Base-by-base conservation (phyloP, 805 yeast genomes). In the Candida berthetii region DNA sequence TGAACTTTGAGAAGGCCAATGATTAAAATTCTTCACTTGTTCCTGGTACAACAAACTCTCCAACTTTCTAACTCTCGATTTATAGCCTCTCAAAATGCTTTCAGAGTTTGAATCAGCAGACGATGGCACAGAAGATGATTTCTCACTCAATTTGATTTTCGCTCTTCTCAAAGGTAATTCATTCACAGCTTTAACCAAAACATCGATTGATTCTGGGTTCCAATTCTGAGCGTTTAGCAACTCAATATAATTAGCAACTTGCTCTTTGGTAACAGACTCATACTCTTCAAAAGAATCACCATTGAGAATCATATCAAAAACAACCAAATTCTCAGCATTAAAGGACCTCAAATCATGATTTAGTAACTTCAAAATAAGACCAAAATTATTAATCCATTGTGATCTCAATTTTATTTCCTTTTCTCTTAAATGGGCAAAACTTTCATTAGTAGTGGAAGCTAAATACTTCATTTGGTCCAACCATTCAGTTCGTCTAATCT, bases 21-120 rank as follows among this genome's bases (percentile, higher is more conserved):
- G 62, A 27, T 69, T 69, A 31, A 78, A 65, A 39, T 78, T 74
- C 36, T 72, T 72, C 53, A 72, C 78, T 48, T 77, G 86, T 41
- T 79, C 83, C 47, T 85, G 87, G 55, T 88, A 93, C 14, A 89
- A 62, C 31, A 88, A 61, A 41, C 77, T 82, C 50, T 89, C 96
- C 40, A 91, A 69, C 49, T 84, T 84, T 46, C 76, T 78, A 33
- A 91, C 85, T 40, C 96, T 66, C 10, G 76, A 61, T 56, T 82
- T 82, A 48, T 88, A 82, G 0, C 85, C 86, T 47, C 71, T 71
- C 10, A 83, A 64, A 11, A 73, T 53, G 35, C 71, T 78, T 3
- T 62, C 37, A 1, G 47, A 31, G 3, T 40, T 37, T 3, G 16
- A 14, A 6, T 43, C 41, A 22, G 35, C 40, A 7, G 37, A 27